Conservation (phyloP, 2,329 filamentous ascomycete genomes). For the Colletotrichum zoysiae region DNA sequence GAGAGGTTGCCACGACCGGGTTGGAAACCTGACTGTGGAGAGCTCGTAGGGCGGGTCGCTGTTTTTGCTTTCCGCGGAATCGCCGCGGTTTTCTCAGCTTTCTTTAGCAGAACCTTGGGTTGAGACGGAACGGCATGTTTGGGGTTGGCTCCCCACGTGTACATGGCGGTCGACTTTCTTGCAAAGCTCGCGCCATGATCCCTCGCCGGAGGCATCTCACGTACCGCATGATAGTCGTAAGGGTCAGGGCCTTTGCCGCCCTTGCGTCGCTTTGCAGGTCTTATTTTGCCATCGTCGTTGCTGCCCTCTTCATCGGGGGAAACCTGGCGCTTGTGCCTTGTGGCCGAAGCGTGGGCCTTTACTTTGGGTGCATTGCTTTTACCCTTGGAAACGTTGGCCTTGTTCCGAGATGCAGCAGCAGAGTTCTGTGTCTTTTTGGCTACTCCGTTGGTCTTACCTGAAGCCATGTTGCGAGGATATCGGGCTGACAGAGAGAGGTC, state of each 20-base stretch:
- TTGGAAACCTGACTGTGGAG: neutral
- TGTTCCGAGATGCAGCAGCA: neutral
- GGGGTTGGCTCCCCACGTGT: conserved; percentile 27
- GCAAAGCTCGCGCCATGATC: conserved; percentile 28
- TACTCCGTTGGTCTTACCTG: conserved; percentile 1
- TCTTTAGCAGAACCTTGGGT: neutral
- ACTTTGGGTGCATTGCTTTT: neutral
- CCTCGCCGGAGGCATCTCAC: conserved; percentile 21
- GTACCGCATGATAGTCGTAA: conserved; percentile 7
- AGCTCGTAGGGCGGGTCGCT: neutral
- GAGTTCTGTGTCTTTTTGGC: conserved; percentile 5
- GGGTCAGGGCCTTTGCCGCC: neutral
- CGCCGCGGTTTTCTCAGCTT: neutral
- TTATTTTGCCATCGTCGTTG: conserved; percentile 24
- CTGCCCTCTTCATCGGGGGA: conserved; percentile 3
- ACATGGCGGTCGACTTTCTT: conserved; percentile 31
- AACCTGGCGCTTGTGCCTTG: conserved; percentile 14
- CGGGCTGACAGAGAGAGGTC: neutral
- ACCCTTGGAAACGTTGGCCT: neutral
- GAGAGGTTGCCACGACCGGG: neutral
- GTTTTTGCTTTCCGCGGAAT: neutral
- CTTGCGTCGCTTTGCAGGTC: conserved; percentile 12
- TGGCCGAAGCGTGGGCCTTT: neutral
- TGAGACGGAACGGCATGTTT: neutral
- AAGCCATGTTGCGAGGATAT: conserved; percentile 1